A percentile compares a stretch with the other conserved stretches of the same genome.
Evolutionary conservation across 805 yeast species (phyloP).

Genomic region (Saccharomyces paradoxus): DNA sequence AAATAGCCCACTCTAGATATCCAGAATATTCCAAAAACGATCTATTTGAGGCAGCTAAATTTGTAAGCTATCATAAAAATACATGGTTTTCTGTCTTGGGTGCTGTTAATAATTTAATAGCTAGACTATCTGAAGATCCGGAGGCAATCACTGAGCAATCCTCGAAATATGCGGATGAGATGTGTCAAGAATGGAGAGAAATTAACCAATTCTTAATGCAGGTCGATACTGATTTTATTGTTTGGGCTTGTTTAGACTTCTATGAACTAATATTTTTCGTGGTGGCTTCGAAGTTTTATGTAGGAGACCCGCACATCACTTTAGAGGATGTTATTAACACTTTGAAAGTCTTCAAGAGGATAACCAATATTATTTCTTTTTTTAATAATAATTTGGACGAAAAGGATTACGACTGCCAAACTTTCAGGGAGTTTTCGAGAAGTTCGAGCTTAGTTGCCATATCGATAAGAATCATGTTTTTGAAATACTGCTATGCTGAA

Average conservation of each 20-base stretch:
- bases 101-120: constrained; percentile 15
- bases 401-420: background rate
- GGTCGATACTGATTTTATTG: constrained; percentile 10
- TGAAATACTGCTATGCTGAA: background rate
- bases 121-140: constrained; percentile 13
- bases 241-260: constrained; percentile 5
- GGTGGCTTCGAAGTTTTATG: constrained; percentile 7
- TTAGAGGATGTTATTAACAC: constrained; percentile 6
- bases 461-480: background rate
- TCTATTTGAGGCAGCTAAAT: constrained; percentile 7
- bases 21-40: constrained; percentile 7
- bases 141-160: constrained; percentile 1
- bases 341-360: constrained; percentile 7
- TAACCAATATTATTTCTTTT: constrained; percentile 1
- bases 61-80: constrained; percentile 12
- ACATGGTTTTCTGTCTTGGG: constrained; percentile 8
- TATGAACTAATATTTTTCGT: constrained; percentile 7
- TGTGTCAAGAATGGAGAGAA: constrained; percentile 6
- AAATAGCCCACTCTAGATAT: constrained; percentile 5
- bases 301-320: constrained; percentile 1
- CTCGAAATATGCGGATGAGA: constrained; percentile 1
- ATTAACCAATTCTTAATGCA: constrained; percentile 9
- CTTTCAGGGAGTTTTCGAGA: background rate
- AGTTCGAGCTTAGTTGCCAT: background rate
- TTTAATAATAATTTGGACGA: background rate